phyloP scores from a whole-genome alignment of 352 stramenopile species.

The Pythium vanterpoolii region DNA sequence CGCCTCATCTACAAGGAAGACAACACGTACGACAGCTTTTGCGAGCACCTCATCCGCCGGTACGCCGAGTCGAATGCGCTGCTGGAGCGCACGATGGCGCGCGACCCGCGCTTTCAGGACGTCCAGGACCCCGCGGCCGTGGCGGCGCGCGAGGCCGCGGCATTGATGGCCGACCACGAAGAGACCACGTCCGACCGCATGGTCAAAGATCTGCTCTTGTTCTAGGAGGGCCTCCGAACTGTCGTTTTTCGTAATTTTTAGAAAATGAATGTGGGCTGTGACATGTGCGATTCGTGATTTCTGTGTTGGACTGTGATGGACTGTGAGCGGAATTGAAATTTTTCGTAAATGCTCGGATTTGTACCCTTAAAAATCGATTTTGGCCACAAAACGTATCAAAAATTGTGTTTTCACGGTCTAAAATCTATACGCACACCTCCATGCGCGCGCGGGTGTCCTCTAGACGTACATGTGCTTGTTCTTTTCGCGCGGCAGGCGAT shows the following conservation, averaged over 20 bases:
- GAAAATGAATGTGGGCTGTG: too few relatives aligned
- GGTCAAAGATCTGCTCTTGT: constrained; percentile 85
- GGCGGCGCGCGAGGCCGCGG: constrained; percentile 22
- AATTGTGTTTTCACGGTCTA: background rate
- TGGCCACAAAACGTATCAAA: background rate
- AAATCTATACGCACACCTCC: background rate
- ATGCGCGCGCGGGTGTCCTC: background rate
- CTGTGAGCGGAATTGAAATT: too few relatives aligned
- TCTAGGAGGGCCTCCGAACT: too few relatives aligned
- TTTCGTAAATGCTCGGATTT: too few relatives aligned
- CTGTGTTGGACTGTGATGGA: too few relatives aligned
- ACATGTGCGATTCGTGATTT: too few relatives aligned
- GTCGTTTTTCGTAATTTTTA: too few relatives aligned
- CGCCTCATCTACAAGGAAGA: constrained; percentile 86
- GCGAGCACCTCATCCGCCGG: constrained; percentile 82
- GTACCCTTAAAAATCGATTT: too few relatives aligned
- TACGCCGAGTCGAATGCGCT: constrained; percentile 84
- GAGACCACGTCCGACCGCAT: constrained; percentile 76
- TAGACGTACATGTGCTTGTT: constrained; percentile 80
- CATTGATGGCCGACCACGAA: constrained; percentile 36
- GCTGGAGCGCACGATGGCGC: constrained; percentile 81
- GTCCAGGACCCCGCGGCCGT: background rate
- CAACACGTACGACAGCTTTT: constrained; percentile 89
- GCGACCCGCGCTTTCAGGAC: constrained; percentile 68
- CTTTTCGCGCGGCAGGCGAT: constrained; percentile 40